Conservation (phyloP, 2,329 filamentous ascomycete species). For the Raffaelea albimanens region DNA sequence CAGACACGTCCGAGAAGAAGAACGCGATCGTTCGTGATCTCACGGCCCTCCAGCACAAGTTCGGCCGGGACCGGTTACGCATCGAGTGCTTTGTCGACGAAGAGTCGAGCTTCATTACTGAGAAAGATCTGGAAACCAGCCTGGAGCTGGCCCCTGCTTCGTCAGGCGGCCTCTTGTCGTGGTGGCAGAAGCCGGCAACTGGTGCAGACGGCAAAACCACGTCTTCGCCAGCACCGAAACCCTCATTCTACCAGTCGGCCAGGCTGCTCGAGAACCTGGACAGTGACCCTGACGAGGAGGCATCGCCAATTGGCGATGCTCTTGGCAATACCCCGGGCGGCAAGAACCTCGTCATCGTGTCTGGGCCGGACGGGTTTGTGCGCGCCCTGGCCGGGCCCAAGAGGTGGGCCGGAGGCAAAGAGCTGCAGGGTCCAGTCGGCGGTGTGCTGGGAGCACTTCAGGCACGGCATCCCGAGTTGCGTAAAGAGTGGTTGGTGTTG, state of each 20-base stretch:
- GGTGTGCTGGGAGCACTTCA: conserved; percentile 58
- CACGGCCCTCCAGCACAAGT: conserved; percentile 50
- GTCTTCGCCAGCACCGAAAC: background rate
- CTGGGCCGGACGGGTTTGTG: conserved; percentile 86
- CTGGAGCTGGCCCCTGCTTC: background rate
- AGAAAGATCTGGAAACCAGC: conserved; percentile 30
- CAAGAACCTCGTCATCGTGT: conserved; percentile 68
- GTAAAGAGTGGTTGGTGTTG: conserved; percentile 40
- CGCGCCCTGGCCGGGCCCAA: conserved; percentile 72
- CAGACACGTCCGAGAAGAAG: conserved; percentile 28
- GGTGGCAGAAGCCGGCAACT: background rate
- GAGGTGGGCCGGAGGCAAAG: conserved; percentile 59
- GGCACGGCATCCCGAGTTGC: conserved; percentile 27
- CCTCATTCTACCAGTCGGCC: background rate
- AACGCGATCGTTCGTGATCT: conserved; percentile 51
- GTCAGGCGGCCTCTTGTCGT: conserved; percentile 12
- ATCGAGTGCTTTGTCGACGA: conserved; percentile 78
- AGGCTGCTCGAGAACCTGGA: conserved; percentile 13
- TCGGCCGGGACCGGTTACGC: conserved; percentile 44
- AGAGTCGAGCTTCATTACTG: conserved; percentile 58
- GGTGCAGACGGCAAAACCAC: no score
- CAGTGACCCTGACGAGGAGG: conserved; percentile 1
- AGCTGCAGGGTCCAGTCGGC: conserved; percentile 65
- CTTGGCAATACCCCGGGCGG: conserved; percentile 22
- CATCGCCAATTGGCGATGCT: conserved; percentile 16